A percentile compares a stretch with the other conserved stretches of the same genome.
Conservation (phyloP, 345 rosid genomes). For the Populus pruinosa region DNA sequence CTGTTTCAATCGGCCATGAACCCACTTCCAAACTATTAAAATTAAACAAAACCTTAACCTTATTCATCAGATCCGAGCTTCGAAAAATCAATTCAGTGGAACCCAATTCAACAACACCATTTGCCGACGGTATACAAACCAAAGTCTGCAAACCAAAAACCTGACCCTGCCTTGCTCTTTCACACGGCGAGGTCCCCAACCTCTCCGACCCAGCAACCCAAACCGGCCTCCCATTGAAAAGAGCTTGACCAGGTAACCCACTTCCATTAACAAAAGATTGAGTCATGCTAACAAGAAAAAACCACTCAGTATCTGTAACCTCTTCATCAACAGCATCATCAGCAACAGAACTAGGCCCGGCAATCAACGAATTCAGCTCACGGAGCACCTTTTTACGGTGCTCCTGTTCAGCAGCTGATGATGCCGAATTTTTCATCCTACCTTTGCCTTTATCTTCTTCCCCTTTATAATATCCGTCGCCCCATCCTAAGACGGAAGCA, state of each 20-base stretch:
- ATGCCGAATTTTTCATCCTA: slow-evolving; percentile 23
- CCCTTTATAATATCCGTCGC: slow-evolving; percentile 91
- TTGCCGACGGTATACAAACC: slow-evolving; percentile 70
- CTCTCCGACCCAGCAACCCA: slow-evolving; percentile 73
- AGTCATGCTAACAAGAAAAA: slow-evolving; percentile 88
- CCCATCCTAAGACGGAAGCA: slow-evolving; percentile 67
- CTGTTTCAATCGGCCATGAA: slow-evolving; percentile 42
- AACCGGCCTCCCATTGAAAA: slow-evolving; percentile 43
- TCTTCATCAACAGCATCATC: slow-evolving; percentile 81
- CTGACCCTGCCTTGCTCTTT: slow-evolving; percentile 69
- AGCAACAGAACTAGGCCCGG: slow-evolving; percentile 46
- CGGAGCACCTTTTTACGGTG: slow-evolving; percentile 73
- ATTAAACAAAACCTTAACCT: slow-evolving; percentile 63
- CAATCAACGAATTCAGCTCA: slow-evolving; percentile 74
- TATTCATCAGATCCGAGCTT: slow-evolving; percentile 69
- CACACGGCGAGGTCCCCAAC: slow-evolving; percentile 57
- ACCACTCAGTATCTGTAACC: slow-evolving; percentile 96
- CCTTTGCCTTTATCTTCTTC: slow-evolving; percentile 62
- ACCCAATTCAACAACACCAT: slow-evolving; percentile 90
- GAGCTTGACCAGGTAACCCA: slow-evolving; percentile 80
- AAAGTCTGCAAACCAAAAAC: slow-evolving; percentile 71
- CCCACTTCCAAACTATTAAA: slow-evolving; percentile 53
- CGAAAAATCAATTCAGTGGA: slow-evolving; percentile 67
- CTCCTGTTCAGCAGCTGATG: slow-evolving; percentile 65
- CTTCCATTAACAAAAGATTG: slow-evolving; percentile 62